Percentiles rank a stretch among this genome's conserved stretches.
phyloP scores from a whole-genome alignment of 331 rosid genomes.

The Rosa hybrid region DNA sequence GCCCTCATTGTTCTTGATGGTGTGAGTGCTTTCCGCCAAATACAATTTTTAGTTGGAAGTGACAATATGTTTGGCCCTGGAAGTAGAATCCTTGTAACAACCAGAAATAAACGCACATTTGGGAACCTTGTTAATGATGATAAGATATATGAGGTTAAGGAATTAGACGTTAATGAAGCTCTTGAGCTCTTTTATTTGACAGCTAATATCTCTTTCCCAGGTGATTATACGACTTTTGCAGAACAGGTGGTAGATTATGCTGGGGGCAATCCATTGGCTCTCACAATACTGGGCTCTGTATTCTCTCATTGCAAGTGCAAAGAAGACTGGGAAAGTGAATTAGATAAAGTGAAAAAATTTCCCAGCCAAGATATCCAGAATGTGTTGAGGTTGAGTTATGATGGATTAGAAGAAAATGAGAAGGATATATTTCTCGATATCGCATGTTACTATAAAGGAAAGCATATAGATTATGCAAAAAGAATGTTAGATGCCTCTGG shows the following conservation, averaged over 20 bases:
- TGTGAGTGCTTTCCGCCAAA: conserved; percentile 24
- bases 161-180: no score
- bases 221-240: neutral
- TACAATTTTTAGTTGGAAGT: conserved; percentile 25
- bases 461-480: no score
- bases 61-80: conserved; percentile 21
- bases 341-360: neutral
- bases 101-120: neutral
- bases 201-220: neutral
- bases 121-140: no score
- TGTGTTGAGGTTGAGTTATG: neutral
- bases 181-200: no score
- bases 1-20: conserved; percentile 48
- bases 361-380: neutral
- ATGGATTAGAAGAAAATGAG: neutral
- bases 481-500: no score
- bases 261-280: conserved; percentile 2
- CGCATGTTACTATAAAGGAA: conserved; percentile 4
- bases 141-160: no score
- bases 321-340: neutral
- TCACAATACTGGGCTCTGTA: neutral
- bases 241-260: neutral
- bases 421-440: conserved; percentile 23
- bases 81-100: conserved; percentile 27
- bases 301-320: neutral